A percentile compares a stretch with the other conserved stretches of the same genome.
These are phyloP conservation scores for Phialophora macrospora DNA, from an alignment of 2,329 filamentous ascomycete genomes.

Conservation along the genomic window DNA sequence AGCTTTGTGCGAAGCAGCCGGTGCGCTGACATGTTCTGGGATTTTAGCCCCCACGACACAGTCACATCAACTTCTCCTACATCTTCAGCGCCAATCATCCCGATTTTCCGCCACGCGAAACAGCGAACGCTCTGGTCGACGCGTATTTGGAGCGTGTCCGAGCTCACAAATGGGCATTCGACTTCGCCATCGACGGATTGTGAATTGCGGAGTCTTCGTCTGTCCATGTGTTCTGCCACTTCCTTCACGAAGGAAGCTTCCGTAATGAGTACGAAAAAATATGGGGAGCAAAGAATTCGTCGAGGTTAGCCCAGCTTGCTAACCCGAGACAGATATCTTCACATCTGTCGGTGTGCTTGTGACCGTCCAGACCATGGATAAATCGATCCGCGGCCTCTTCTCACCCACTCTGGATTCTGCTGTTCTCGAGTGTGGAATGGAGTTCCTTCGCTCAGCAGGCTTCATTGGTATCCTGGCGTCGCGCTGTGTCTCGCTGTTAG, in stretches of 20 bases:
- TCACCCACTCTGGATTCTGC: too few relatives aligned
- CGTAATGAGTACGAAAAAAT: not conserved
- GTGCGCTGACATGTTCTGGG: not conserved
- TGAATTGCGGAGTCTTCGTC: conserved; percentile 11
- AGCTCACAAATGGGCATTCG: not conserved
- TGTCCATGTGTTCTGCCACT: not conserved
- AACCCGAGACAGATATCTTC: too few relatives aligned
- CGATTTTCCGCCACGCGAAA: not conserved
- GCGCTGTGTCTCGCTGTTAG: too few relatives aligned
- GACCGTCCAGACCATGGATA: too few relatives aligned
- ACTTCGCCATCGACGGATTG: not conserved
- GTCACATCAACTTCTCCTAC: not conserved
- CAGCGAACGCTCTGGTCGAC: not conserved
- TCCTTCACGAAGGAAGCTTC: not conserved
- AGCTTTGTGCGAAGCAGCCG: not conserved
- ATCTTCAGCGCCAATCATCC: not conserved
- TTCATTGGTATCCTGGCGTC: too few relatives aligned
- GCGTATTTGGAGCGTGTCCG: not conserved
- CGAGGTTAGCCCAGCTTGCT: not conserved
- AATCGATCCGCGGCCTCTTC: too few relatives aligned
- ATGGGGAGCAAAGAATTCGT: not conserved
- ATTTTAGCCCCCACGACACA: not conserved
- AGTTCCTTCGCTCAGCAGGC: too few relatives aligned
- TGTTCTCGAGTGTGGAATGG: too few relatives aligned
- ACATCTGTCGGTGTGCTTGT: too few relatives aligned